A percentile compares a stretch with the other conserved stretches of the same genome.
Conservation (phyloP, 1,284 basidiomycete species). For the Tilletia caries region DNA sequence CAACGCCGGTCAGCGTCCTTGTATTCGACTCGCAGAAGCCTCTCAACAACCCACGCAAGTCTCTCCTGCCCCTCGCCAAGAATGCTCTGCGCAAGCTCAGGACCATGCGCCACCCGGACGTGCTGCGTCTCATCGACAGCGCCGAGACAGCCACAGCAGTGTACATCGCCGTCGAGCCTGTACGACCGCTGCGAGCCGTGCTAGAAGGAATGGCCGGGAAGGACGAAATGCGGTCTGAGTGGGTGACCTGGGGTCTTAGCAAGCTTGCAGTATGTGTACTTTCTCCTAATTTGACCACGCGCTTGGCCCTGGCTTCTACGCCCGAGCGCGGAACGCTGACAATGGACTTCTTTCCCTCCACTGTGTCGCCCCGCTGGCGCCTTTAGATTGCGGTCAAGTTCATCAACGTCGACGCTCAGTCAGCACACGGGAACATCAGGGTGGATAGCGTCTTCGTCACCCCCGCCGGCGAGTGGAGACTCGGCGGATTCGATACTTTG, state of each 20-base stretch:
- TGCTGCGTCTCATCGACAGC: slow-evolving; percentile 82
- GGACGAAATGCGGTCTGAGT: slow-evolving; percentile 63
- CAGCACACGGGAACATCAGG: slow-evolving; percentile 79
- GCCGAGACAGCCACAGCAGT: slow-evolving; percentile 82
- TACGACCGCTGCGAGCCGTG: slow-evolving; percentile 70
- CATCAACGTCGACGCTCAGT: slow-evolving; percentile 66
- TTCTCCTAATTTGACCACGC: background rate
- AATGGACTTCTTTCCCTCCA: slow-evolving; percentile 6
- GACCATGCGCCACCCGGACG: slow-evolving; percentile 87
- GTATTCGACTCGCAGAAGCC: slow-evolving; percentile 40
- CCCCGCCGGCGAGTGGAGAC: slow-evolving; percentile 85
- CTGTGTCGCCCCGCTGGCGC: too few relatives aligned
- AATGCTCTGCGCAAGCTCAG: slow-evolving; percentile 88
- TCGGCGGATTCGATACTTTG: slow-evolving; percentile 88
- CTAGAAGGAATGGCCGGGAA: slow-evolving; percentile 64
- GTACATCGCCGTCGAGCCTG: slow-evolving; percentile 90
- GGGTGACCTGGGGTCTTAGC: slow-evolving; percentile 90
- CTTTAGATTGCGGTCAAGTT: slow-evolving; percentile 74
- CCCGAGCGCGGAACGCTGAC: background rate
- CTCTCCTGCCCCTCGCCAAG: slow-evolving; percentile 67
- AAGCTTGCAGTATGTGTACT: slow-evolving; percentile 70
- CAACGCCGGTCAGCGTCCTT: slow-evolving; percentile 55
- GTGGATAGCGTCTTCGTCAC: slow-evolving; percentile 76
- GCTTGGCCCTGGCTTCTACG: too few relatives aligned
- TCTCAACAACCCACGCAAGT: slow-evolving; percentile 25